Percentiles rank a stretch among this genome's conserved stretches.
Conservation (phyloP, 345 rosid species). For the Microthlaspi erraticum region DNA sequence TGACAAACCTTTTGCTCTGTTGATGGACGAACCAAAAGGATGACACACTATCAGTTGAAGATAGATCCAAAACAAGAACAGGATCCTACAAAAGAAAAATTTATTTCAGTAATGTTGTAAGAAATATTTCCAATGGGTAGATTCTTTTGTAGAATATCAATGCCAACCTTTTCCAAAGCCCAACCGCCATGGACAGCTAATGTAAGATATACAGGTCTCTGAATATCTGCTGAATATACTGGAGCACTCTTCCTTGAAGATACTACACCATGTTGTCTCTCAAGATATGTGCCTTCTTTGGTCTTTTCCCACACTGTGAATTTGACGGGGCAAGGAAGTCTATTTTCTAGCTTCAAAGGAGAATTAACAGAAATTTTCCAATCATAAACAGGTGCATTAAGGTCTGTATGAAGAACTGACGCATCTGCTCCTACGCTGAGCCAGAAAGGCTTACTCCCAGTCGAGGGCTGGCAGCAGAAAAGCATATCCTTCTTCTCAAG, state of each 20-base stretch:
- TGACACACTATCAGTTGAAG: slow-evolving; percentile 68
- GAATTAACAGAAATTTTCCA: slow-evolving; percentile 88
- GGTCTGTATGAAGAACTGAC: slow-evolving; percentile 83
- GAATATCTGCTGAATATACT: slow-evolving; percentile 74
- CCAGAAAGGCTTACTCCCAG: slow-evolving; percentile 78
- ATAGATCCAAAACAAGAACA: slow-evolving; percentile 75
- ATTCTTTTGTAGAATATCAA: slow-evolving; percentile 22
- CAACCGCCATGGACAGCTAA: slow-evolving; percentile 86
- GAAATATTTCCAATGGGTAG: slow-evolving; percentile 6
- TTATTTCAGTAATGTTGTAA: slow-evolving; percentile 6
- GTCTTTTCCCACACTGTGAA: slow-evolving; percentile 88
- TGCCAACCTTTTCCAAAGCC: slow-evolving; percentile 85
- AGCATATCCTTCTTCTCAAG: slow-evolving; percentile 95
- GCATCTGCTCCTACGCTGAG: slow-evolving; percentile 92
- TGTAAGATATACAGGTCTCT: slow-evolving; percentile 76
- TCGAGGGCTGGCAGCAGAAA: slow-evolving; percentile 59
- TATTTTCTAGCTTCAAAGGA: slow-evolving; percentile 94
- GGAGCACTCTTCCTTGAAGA: slow-evolving; percentile 64
- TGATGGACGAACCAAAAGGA: slow-evolving; percentile 97
- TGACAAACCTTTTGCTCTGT: slow-evolving; percentile 84
- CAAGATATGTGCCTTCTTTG: slow-evolving; percentile 71
- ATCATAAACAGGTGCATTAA: slow-evolving; percentile 93
- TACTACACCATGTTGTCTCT: slow-evolving; percentile 68
- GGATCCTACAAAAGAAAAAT: slow-evolving; percentile 66
- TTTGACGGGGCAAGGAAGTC: slow-evolving; percentile 86